These are phyloP conservation scores for Suillus hirtellus DNA, from an alignment of 768 basidiomycete genomes.

Conservation along the genomic window DNA sequence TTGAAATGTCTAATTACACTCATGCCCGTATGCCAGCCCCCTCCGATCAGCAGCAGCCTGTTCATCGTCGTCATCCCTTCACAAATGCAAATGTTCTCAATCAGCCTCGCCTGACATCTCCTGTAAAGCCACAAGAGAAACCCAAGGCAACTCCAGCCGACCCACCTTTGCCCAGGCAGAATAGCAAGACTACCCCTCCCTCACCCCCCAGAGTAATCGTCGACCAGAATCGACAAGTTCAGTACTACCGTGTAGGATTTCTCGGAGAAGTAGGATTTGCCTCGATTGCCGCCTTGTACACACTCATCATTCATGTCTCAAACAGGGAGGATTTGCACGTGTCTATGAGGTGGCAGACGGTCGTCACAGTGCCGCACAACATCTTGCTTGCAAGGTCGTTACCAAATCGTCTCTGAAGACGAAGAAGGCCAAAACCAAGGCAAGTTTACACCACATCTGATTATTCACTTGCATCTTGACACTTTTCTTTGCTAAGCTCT, in stretches of 20 bases:
- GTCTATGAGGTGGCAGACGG: slow-evolving; percentile 92
- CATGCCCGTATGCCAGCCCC: slow-evolving; percentile 37
- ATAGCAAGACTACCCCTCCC: slow-evolving; percentile 78
- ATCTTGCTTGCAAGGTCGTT: slow-evolving; percentile 91
- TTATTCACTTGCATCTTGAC: slow-evolving; percentile 2
- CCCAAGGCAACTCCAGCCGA: slow-evolving; percentile 45
- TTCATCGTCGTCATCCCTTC: slow-evolving; percentile 43
- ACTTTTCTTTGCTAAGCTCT: slow-evolving; percentile 56
- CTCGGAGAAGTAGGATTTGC: slow-evolving; percentile 74
- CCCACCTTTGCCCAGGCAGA: slow-evolving; percentile 79
- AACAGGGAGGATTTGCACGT: slow-evolving; percentile 88
- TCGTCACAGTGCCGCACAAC: slow-evolving; percentile 41
- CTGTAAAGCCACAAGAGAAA: slow-evolving; percentile 38
- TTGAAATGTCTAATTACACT: slow-evolving; percentile 38
- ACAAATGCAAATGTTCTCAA: slow-evolving; percentile 40
- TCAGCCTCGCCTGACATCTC: slow-evolving; percentile 33
- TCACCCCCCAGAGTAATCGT: slow-evolving; percentile 77
- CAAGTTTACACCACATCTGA: slow-evolving; percentile 36
- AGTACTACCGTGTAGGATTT: slow-evolving; percentile 76
- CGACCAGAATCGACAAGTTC: slow-evolving; percentile 56
- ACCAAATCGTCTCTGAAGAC: slow-evolving; percentile 90
- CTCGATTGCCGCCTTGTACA: background rate
- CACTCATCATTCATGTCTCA: slow-evolving; percentile 1
- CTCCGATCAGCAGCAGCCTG: slow-evolving; percentile 28
- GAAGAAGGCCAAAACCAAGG: slow-evolving; percentile 95